Evolutionary conservation across 192 early-diverging fungal genomes (phyloP).

Genomic region (Pilobolus umbonatus): DNA sequence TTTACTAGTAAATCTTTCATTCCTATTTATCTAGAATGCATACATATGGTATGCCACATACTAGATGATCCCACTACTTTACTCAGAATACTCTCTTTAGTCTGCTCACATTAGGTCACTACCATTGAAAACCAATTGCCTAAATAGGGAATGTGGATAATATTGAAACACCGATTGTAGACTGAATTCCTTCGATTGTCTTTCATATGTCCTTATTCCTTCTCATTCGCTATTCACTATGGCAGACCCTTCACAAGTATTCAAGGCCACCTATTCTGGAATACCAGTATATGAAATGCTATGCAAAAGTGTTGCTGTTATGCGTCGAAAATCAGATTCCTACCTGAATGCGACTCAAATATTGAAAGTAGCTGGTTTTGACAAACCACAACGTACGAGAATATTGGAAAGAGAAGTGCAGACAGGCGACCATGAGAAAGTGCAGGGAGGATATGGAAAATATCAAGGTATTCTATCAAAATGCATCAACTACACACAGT

Average conservation of each 20-base stretch:
- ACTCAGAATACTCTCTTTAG: no score
- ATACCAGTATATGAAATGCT: slow-evolving; percentile 95
- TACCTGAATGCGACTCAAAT: slow-evolving; percentile 98
- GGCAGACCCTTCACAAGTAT: slow-evolving; percentile 47
- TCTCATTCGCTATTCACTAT: slow-evolving; percentile 1
- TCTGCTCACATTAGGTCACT: no score
- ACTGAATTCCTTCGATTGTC: no score
- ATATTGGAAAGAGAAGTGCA: slow-evolving; percentile 93
- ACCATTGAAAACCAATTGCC: no score
- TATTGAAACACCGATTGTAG: no score
- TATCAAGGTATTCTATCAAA: slow-evolving; percentile 84
- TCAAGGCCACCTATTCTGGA: slow-evolving; percentile 88
- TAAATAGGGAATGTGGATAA: no score
- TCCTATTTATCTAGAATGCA: no score
- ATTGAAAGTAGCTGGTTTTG: slow-evolving; percentile 93
- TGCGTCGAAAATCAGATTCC: slow-evolving; percentile 78
- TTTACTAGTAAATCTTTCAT: no score
- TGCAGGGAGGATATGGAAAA: slow-evolving; percentile 98
- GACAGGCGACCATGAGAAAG: slow-evolving; percentile 86
- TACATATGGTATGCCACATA: no score
- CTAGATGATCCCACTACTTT: no score
- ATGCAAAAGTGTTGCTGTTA: slow-evolving; percentile 71
- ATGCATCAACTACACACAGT: background rate
- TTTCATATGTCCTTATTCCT: no score
- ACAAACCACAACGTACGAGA: slow-evolving; percentile 87